Evolutionary conservation across 179 eudicot genomes (phyloP).

Genomic region (Beta corolliflora): DNA sequence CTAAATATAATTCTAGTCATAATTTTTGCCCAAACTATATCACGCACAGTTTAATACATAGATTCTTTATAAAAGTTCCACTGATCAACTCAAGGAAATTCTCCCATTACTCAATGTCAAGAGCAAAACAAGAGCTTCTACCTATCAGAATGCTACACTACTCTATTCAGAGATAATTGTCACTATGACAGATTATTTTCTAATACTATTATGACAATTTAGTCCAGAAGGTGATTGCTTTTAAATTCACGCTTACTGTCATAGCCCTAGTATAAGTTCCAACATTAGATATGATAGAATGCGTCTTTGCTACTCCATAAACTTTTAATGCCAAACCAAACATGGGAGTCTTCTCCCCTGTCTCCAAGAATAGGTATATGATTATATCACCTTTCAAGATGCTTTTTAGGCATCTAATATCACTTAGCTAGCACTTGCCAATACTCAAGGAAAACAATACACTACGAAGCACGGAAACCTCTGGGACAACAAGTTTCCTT

Average conservation of each 20-base stretch:
- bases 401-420: not conserved
- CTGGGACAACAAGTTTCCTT: not conserved
- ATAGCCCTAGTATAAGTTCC: conserved; percentile 1
- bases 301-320: not conserved
- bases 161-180: not conserved
- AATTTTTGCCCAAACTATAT: not conserved
- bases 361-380: not conserved
- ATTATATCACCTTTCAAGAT: not conserved
- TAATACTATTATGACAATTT: not conserved
- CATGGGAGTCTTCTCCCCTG: not conserved
- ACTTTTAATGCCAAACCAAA: no score
- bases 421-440: not conserved
- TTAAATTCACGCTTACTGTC: not conserved
- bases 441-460: not conserved
- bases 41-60: not conserved
- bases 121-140: not conserved
- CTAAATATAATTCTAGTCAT: not conserved
- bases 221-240: not conserved
- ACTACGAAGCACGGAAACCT: no score
- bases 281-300: not conserved
- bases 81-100: not conserved
- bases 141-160: not conserved
- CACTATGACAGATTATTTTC: not conserved
- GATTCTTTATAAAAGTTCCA: no score
- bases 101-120: not conserved